Base-by-base conservation (phyloP, 1,284 basidiomycete genomes). In the Athelia sp. region DNA sequence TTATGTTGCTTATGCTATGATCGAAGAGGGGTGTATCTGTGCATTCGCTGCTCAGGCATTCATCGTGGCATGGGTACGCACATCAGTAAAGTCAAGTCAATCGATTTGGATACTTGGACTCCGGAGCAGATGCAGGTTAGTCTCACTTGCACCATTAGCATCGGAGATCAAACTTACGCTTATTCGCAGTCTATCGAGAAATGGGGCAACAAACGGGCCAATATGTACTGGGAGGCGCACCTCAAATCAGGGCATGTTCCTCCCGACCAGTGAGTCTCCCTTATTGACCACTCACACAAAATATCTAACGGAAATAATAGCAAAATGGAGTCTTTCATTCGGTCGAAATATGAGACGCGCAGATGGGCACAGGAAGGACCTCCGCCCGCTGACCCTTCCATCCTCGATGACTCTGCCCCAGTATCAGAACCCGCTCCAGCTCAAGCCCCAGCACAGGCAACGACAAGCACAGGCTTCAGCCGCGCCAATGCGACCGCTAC, bases 41-140 rank as follows among this genome's bases (percentile, higher is more conserved):
- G 96, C 66, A 98, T 99, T 58, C 82, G 96, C 52, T 99, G 96
- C 71, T 98, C 94, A n/a, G 96, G 96, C 29, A 91, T 98, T 51
- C 96, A 99, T 69, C 87, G 97, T 35, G 88, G 91, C 26, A 96
- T 99, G 93, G 97, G 97, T 54, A 98, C 96, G 0, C 97, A 99
- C 67, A 96, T 97, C 68, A 90, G 89, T 69, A 90, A 89, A 63
- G 93, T 99, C 63, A 98, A 98, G 66, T 97, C 93, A 8, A 93
- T 99, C 53, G 96, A 99, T 71, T 83, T 99, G 42, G 96, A 99
- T 61, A 86, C 92, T 18, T 99, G 96, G 96, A 97, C 93, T 3
- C 91, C 93, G 1, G 95, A 98, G 61, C 96, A 99, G 73, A 96
- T 99, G 88, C 84, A 87, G 65, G 93, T 92, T 59, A 57, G 84